phyloP scores from a whole-genome alignment of 148 eudicot species.

The Arbutus unedo region DNA sequence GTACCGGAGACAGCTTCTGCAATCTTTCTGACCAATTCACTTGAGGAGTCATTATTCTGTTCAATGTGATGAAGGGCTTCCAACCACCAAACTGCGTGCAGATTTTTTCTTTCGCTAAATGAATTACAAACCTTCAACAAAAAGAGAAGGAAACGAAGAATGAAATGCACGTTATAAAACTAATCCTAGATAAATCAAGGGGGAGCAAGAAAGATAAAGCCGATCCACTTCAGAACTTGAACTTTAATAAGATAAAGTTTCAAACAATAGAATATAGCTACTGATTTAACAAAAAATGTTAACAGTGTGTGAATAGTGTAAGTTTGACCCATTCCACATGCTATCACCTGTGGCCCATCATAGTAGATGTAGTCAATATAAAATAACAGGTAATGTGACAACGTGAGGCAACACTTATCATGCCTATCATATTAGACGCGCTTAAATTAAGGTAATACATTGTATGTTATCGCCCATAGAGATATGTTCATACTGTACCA shows the following conservation, averaged over 20 bases:
- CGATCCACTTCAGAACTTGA: not conserved
- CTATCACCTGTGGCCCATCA: not conserved
- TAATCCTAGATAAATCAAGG: conserved; percentile 7
- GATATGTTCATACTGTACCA: not conserved
- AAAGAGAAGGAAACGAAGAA: conserved; percentile 9
- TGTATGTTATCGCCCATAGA: not conserved
- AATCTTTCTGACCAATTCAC: conserved; percentile 59
- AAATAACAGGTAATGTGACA: not conserved
- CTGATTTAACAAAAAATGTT: not conserved
- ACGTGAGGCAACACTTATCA: not conserved
- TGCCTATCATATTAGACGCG: not conserved
- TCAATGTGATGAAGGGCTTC: conserved; percentile 69
- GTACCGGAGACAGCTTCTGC: conserved; percentile 68
- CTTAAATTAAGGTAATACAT: not conserved
- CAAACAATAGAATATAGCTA: too few species aligned
- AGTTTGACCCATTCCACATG: not conserved
- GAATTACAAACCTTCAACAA: conserved; percentile 51
- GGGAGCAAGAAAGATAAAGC: not conserved
- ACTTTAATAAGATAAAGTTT: not conserved
- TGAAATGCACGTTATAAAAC: not conserved
- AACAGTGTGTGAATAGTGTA: not conserved
- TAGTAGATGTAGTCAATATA: not conserved
- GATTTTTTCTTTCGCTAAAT: conserved; percentile 36
- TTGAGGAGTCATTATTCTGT: conserved; percentile 49
- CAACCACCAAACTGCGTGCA: conserved; percentile 70